Percentiles rank a stretch among this genome's conserved stretches.
Evolutionary conservation across 2,329 filamentous ascomycete genomes (phyloP).

Genomic region (Aureobasidium lini): DNA sequence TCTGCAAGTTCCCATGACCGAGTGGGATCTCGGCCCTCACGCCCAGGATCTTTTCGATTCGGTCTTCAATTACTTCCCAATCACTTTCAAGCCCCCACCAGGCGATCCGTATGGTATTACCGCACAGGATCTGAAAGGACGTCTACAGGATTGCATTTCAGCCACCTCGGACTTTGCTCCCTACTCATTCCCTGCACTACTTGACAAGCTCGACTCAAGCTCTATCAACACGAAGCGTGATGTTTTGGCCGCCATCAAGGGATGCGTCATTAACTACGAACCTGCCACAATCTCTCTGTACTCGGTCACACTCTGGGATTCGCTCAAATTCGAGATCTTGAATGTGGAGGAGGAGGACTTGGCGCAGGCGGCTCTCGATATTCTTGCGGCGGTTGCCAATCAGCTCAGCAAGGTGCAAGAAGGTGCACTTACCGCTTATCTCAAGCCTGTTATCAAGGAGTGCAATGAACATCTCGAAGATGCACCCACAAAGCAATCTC

Average conservation of each 20-base stretch:
- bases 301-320: conserved; percentile 60
- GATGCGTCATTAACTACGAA: conserved; percentile 54
- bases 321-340: conserved; percentile 61
- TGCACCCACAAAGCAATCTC: conserved; percentile 61
- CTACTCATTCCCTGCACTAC: conserved; percentile 56
- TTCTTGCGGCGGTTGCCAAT: conserved; percentile 47
- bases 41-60: conserved; percentile 58
- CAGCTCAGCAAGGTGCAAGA: conserved; percentile 45
- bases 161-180: conserved; percentile 57
- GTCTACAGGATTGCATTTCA: conserved; percentile 56
- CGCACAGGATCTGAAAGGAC: conserved; percentile 58
- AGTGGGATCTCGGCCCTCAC: conserved; percentile 57
- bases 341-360: conserved; percentile 60
- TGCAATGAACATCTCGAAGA: conserved; percentile 62
- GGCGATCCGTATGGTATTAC: conserved; percentile 65
- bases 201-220: conserved; percentile 63
- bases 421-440: conserved; percentile 45
- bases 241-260: conserved; percentile 54
- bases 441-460: conserved; percentile 57
- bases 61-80: conserved; percentile 66
- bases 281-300: conserved; percentile 53
- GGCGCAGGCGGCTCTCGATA: conserved; percentile 50
- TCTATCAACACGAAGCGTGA: conserved; percentile 64
- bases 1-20: conserved; percentile 57
- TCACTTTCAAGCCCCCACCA: conserved; percentile 61